Evolutionary conservation across 768 basidiomycete species (phyloP).

Genomic region (Cyclocybe aegerita): DNA sequence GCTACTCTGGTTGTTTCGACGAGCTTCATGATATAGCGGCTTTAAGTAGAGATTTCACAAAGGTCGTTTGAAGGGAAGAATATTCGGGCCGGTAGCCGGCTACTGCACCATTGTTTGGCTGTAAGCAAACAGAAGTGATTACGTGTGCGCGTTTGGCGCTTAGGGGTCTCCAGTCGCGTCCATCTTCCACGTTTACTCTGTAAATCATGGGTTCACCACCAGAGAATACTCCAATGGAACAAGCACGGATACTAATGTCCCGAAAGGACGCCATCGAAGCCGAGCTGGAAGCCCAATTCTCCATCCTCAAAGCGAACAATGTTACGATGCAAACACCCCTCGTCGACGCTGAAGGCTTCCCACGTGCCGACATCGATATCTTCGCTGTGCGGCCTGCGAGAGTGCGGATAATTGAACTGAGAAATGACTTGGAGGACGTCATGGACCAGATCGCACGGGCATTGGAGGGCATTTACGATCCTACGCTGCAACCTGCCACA

Average conservation of each 20-base stretch:
- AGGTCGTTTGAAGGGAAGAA: too few species aligned
- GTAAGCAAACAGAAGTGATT: neutral
- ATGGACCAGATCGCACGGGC: constrained; percentile 68
- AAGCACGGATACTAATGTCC: constrained; percentile 63
- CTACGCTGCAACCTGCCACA: constrained; percentile 23
- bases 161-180: neutral
- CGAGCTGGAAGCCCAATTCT: constrained; percentile 61
- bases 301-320: constrained; percentile 62
- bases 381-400: constrained; percentile 77
- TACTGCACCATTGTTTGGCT: too few species aligned
- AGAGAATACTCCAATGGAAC: constrained; percentile 47
- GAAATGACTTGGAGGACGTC: constrained; percentile 71
- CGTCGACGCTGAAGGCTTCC: constrained; percentile 87
- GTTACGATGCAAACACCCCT: constrained; percentile 72
- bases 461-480: constrained; percentile 70
- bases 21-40: too few species aligned
- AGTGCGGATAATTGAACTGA: constrained; percentile 73
- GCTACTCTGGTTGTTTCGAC: too few species aligned
- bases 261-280: constrained; percentile 73
- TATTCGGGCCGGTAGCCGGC: too few species aligned
- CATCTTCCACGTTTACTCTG: neutral
- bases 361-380: constrained; percentile 82
- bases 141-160: neutral
- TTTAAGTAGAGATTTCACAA: too few species aligned
- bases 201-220: constrained; percentile 46